phyloP scores from a whole-genome alignment of 116 monocot species.

The Zostera marina region DNA sequence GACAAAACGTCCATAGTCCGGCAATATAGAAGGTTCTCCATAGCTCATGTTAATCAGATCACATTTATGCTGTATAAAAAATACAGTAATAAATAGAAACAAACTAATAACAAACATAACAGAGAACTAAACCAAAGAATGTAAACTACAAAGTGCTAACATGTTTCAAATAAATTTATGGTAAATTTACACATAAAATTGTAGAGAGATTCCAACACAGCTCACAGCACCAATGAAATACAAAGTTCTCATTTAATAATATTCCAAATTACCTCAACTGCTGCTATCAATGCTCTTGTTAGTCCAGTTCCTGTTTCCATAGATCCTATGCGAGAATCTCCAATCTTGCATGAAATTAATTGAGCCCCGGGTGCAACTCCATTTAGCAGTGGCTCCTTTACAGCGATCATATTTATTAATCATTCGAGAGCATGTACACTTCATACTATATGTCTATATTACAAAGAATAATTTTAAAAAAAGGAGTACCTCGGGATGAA shows the following conservation, averaged over 20 bases:
- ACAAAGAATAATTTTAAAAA: neutral
- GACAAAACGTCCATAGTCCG: constrained; percentile 95
- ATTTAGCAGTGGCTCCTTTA: constrained; percentile 84
- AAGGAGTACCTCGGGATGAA: constrained; percentile 56
- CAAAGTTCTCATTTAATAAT: neutral
- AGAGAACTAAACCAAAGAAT: neutral
- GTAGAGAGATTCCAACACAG: too few relatives aligned
- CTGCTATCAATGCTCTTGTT: constrained; percentile 80
- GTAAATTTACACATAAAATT: too few relatives aligned
- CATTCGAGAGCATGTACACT: neutral
- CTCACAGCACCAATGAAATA: too few relatives aligned
- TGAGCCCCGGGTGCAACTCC: constrained; percentile 98
- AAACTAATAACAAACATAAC: neutral
- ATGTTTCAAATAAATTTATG: neutral
- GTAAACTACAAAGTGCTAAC: neutral
- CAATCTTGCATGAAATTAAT: constrained; percentile 95
- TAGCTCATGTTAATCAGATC: constrained; percentile 99
- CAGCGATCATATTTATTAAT: neutral
- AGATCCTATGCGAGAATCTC: constrained; percentile 82
- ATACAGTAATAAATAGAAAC: neutral
- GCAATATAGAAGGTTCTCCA: constrained; percentile 76
- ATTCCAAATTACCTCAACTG: constrained; percentile 44
- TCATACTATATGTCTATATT: neutral
- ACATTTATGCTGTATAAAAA: constrained; percentile 77
- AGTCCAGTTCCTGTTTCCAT: constrained; percentile 99